A percentile compares a stretch with the other conserved stretches of the same genome.
These are phyloP conservation scores for Harringtonia lauricola DNA, from an alignment of 2,329 filamentous ascomycete genomes.

Conservation along the genomic window DNA sequence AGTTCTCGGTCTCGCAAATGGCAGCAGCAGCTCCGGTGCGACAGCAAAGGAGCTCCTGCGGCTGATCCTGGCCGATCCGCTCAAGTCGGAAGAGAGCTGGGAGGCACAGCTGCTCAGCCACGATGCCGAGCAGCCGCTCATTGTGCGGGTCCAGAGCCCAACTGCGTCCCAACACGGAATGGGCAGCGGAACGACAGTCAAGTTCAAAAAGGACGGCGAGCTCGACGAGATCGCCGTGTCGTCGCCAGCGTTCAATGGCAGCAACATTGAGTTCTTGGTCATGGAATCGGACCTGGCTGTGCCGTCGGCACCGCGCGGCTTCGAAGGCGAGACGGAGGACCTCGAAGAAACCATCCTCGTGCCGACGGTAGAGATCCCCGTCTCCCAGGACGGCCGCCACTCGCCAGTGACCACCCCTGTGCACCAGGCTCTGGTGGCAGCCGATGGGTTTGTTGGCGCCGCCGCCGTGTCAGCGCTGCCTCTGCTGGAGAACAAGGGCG, in stretches of 20 bases:
- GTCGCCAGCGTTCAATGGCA: slow-evolving; percentile 47
- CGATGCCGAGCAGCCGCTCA: slow-evolving; percentile 42
- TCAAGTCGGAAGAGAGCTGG: slow-evolving; percentile 53
- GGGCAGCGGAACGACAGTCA: slow-evolving; percentile 22
- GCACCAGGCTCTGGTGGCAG: slow-evolving; percentile 68
- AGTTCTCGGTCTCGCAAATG: slow-evolving; percentile 36
- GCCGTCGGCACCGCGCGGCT: slow-evolving; percentile 31
- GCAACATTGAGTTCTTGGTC: slow-evolving; percentile 54
- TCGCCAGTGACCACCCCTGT: slow-evolving; percentile 69
- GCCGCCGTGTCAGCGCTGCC: slow-evolving; percentile 37
- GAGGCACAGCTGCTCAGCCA: slow-evolving; percentile 48
- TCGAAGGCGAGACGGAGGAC: slow-evolving; percentile 26
- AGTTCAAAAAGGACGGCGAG: slow-evolving; percentile 24
- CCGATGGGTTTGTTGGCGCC: slow-evolving; percentile 60
- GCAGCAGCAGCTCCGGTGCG: slow-evolving; percentile 24
- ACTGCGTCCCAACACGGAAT: slow-evolving; percentile 17
- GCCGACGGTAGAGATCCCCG: slow-evolving; percentile 60
- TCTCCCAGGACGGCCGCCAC: slow-evolving; percentile 50
- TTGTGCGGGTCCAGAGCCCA: slow-evolving; percentile 46
- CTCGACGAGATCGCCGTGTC: slow-evolving; percentile 48
- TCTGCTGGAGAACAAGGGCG: slow-evolving; percentile 24
- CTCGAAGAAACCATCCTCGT: slow-evolving; percentile 61
- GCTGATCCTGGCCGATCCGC: slow-evolving; percentile 59
- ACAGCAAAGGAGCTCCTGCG: slow-evolving; percentile 56
- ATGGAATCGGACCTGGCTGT: slow-evolving; percentile 29